These are phyloP conservation scores for Escovopsis sp. DNA, from an alignment of 2,329 filamentous ascomycete species.

Conservation along the genomic window DNA sequence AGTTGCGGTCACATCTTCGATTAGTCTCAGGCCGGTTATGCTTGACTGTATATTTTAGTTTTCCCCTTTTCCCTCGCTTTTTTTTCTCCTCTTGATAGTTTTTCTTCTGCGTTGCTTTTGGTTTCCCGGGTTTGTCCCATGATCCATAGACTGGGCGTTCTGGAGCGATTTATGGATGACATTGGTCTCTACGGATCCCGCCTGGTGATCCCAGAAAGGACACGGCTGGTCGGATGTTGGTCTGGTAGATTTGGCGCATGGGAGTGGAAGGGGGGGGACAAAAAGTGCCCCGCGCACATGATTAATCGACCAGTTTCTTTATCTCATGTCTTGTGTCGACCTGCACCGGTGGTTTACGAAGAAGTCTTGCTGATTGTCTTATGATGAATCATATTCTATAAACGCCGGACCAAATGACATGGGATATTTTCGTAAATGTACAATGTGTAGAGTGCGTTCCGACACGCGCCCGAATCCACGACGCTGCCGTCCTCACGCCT, in stretches of 20 bases:
- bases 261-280: neutral
- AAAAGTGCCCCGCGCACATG: neutral
- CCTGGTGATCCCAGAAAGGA: neutral
- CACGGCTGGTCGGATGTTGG: neutral
- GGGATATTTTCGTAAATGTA: constrained; percentile 18
- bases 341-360: neutral
- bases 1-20: constrained; percentile 80
- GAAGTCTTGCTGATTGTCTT: neutral
- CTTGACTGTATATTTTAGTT: no score
- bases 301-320: neutral
- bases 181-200: neutral
- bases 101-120: no score
- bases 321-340: neutral
- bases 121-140: neutral
- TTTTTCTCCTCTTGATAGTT: neutral
- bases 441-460: constrained; percentile 8
- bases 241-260: neutral
- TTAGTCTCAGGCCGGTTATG: constrained; percentile 16
- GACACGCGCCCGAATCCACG: no score
- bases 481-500: constrained; percentile 23
- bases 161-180: neutral
- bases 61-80: no score
- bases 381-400: constrained; percentile 7
- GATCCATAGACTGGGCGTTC: constrained; percentile 1
- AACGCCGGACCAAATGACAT: constrained; percentile 22